A percentile compares a stretch with the other conserved stretches of the same genome.
phyloP scores from a whole-genome alignment of 345 rosid genomes.

The Salix purpurea region DNA sequence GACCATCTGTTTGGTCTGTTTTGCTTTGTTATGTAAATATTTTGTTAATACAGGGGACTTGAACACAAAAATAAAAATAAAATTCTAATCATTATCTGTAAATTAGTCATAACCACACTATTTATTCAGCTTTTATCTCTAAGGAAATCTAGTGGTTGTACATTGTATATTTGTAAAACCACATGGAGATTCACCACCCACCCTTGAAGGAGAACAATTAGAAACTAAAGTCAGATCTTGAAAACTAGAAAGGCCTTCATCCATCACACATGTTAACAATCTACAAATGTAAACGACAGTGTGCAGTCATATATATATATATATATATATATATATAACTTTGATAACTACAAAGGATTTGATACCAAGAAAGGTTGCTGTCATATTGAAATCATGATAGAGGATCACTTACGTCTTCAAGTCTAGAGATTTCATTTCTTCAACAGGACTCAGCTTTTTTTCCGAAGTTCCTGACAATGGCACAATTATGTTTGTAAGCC shows the following conservation, averaged over 20 bases:
- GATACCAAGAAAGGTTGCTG: not conserved
- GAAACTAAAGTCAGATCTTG: not conserved
- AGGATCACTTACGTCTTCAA: constrained; percentile 58
- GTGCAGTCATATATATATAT: not conserved
- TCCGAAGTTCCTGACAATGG: constrained; percentile 47
- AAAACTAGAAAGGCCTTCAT: not conserved
- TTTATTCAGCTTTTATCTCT: not conserved
- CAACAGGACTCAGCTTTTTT: constrained; percentile 47
- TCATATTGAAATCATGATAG: not conserved
- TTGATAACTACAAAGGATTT: not conserved
- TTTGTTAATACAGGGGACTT: not conserved
- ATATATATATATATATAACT: not conserved
- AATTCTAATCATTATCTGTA: not conserved
- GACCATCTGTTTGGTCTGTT: not conserved
- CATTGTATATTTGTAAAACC: not conserved
- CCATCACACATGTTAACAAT: not conserved
- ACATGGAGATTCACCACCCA: not conserved
- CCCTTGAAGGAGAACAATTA: not conserved
- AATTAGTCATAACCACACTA: not conserved
- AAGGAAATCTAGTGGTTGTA: not conserved
- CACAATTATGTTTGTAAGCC: not conserved
- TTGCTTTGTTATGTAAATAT: not conserved
- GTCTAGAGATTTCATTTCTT: constrained; percentile 64
- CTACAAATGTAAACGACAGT: not conserved
- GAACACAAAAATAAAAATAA: not conserved